These are phyloP conservation scores for Fusarium sp. DNA, from an alignment of 2,329 filamentous ascomycete genomes.

Conservation along the genomic window DNA sequence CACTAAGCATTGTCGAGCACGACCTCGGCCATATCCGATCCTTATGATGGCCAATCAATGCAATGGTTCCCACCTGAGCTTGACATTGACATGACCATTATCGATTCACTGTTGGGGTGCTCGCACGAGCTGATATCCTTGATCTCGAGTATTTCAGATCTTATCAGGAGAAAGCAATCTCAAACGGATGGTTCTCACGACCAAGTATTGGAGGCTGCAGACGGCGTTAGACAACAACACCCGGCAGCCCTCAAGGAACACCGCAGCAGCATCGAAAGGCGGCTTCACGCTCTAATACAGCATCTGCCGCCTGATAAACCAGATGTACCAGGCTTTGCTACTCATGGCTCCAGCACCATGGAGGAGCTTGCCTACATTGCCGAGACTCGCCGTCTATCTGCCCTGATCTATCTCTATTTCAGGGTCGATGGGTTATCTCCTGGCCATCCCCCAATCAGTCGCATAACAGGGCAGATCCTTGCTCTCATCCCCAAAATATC, in stretches of 20 bases:
- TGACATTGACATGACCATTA: not conserved
- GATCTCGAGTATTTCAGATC: not conserved
- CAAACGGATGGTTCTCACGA: not conserved
- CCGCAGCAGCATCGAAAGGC: not conserved
- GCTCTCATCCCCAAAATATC: not conserved
- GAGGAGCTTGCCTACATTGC: not conserved
- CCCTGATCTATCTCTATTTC: not conserved
- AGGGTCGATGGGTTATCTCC: not conserved
- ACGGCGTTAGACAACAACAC: not conserved
- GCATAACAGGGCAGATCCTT: not conserved
- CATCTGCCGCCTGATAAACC: not conserved
- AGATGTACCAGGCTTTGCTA: not conserved
- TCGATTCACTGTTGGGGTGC: not conserved
- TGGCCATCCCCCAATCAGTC: not conserved
- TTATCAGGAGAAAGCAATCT: not conserved
- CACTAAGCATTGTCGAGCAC: not conserved
- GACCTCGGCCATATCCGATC: not conserved
- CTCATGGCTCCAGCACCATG: not conserved
- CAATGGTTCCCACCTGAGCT: not conserved
- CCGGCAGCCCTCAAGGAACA: not conserved
- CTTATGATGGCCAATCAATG: not conserved
- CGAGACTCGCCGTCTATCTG: not conserved
- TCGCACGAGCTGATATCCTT: not conserved
- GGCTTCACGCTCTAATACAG: not conserved
- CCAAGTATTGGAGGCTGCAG: not conserved